Evolutionary conservation across 1,139 yeast genomes (phyloP), one percentile per base, ranked within the genome.

Genomic region (Suhomyces panamericanus): DNA sequence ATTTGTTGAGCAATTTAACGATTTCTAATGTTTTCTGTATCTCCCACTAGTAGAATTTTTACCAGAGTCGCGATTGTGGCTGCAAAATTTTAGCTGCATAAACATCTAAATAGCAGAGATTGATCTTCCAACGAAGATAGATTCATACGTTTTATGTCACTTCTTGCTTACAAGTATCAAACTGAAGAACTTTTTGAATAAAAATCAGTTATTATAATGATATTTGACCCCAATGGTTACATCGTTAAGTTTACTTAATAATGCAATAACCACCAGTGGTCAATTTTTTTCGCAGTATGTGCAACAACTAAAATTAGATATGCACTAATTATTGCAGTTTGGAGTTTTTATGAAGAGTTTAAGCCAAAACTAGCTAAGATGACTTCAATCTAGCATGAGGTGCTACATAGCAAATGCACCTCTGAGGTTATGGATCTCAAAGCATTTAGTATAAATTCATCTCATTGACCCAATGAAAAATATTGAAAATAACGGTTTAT

Each of bases 261-360:
- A 33, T 42, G 28, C 22, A 12, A 36, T 45, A 42, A 45, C 43
- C 43, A 39, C 40, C 34, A 42, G 16, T 42, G 46, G 43, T 16
- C 35, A 39, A 37, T 22, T 36, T 24, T 16, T 26, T 10, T 11
- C 29, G 29, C 29, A 20, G 24, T 20, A 20, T 20, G 24, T 20
- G 24, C 24, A 20, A 20, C 24, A 20, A 20, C 24, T 20, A 20
- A 20, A 5, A 5, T 20, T 20, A 20, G 24, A 20, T 20, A 20
- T 20, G 24, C 9, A 20, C 24, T 20, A 6, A 20, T 5, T 20
- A 20, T 20, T 20, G 24, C 24, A 20, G 24, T 20, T 20, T 20
- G 24, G 24, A 20, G 24, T 20, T 20, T 20, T 20, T 20, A 20
- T 20, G 24, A 20, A 20, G 6, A 20, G 24, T 20, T 20, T 20